These are phyloP conservation scores for Fraxinus floribunda DNA, from an alignment of 305 asterid species.

Conservation along the genomic window DNA sequence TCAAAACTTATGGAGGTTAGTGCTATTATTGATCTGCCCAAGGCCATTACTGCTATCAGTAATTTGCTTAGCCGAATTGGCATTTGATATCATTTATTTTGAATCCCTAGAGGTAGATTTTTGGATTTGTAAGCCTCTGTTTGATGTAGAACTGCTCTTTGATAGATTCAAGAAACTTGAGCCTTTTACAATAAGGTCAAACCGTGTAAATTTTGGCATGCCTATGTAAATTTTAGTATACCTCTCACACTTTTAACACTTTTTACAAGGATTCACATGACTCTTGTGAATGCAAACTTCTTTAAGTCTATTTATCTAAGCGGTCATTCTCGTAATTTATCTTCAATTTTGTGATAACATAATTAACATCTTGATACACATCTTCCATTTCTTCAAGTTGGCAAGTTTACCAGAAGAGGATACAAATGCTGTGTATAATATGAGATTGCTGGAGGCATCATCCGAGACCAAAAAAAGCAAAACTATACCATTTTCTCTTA, in stretches of 20 bases:
- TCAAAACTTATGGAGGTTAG: conserved; percentile 87
- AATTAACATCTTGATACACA: conserved; percentile 22
- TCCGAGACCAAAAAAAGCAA: conserved; percentile 71
- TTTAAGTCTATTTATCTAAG: not conserved
- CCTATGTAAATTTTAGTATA: not conserved
- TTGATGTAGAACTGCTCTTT: not conserved
- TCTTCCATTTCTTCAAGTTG: conserved; percentile 34
- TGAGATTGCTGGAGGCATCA: conserved; percentile 84
- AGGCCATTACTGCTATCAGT: not conserved
- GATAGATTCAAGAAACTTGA: not conserved
- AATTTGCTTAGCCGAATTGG: not conserved
- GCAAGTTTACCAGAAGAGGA: conserved; percentile 84
- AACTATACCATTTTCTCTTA: conserved; percentile 72
- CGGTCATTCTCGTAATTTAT: not conserved
- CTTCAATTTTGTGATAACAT: not conserved
- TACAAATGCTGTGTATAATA: conserved; percentile 83
- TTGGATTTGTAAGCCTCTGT: not conserved
- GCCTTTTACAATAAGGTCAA: not conserved
- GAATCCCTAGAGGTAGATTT: not conserved
- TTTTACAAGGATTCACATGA: not conserved
- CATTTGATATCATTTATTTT: not conserved
- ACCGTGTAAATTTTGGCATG: not conserved
- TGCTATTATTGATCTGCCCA: not conserved
- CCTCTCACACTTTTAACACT: not conserved
- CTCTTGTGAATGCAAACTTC: not conserved